Evolutionary conservation across 2,329 filamentous ascomycete genomes (phyloP).

Genomic region (Epichloe baconii): DNA sequence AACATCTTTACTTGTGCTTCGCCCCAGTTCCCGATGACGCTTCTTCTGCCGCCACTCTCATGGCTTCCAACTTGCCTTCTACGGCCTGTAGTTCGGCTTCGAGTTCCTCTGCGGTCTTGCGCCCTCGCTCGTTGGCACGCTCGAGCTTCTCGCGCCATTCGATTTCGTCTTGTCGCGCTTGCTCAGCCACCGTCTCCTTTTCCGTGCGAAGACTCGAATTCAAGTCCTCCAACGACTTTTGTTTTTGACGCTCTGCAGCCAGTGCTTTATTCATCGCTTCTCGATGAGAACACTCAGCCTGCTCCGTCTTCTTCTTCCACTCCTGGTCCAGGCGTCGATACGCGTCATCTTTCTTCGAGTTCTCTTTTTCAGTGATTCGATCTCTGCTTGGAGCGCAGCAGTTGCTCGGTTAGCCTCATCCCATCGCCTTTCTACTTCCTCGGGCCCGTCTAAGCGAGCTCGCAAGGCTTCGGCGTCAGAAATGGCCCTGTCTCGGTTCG

Average conservation of each 20-base stretch:
- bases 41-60: slow-evolving; percentile 78
- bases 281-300: slow-evolving; percentile 50
- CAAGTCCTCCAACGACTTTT: slow-evolving; percentile 42
- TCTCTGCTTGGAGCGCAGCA: slow-evolving; percentile 30
- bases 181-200: slow-evolving; percentile 61
- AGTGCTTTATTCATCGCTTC: slow-evolving; percentile 55
- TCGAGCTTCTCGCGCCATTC: slow-evolving; percentile 63
- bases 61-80: slow-evolving; percentile 80
- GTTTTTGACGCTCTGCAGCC: slow-evolving; percentile 48
- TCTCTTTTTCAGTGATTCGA: slow-evolving; percentile 28
- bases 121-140: slow-evolving; percentile 56
- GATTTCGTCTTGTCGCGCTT: slow-evolving; percentile 52
- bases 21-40: slow-evolving; percentile 69
- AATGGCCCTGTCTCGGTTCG: slow-evolving; percentile 44
- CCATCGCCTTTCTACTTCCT: slow-evolving; percentile 42
- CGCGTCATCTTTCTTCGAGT: slow-evolving; percentile 45
- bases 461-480: slow-evolving; percentile 35
- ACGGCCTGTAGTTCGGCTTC: slow-evolving; percentile 64
- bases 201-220: slow-evolving; percentile 60
- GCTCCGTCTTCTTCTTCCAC: slow-evolving; percentile 51
- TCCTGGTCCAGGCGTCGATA: slow-evolving; percentile 59
- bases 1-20: slow-evolving; percentile 82
- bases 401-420: slow-evolving; percentile 39
- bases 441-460: slow-evolving; percentile 33
- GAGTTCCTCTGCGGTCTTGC: slow-evolving; percentile 60